Base-by-base conservation (phyloP, 2,329 filamentous ascomycete genomes). In the Alternaria novae-zelandiae region DNA sequence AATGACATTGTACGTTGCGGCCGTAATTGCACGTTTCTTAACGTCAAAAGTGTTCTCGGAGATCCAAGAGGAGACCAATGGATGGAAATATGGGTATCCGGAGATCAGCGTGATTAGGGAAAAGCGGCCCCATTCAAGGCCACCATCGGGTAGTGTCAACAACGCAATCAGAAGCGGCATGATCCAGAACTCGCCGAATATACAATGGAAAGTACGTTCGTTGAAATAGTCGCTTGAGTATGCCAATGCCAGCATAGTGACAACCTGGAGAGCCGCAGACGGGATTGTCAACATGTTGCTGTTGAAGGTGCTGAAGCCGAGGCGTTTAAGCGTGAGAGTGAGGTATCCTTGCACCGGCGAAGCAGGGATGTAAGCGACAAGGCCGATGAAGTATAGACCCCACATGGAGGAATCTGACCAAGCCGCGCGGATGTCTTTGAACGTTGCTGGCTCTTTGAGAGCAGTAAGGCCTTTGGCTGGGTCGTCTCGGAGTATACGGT, bases 1-100 rank as follows among this genome's bases (percentile, higher is more conserved):
- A 30, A 74, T 74, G 65, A 83, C 81, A 70, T 90, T 90, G 76
- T 90, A 90, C n/a, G 88, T 78, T 0, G 87, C 88, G 0, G 87
- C 86, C 0, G 87, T 87, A 2, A 91, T 87, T 2, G 89, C 87
- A 7, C 89, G 82, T 6, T 86, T 87, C 11, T 88, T 83, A 10
- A 91, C 87, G 1, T 85, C 83, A 65, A 89, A 88, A 3, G 87
- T 86, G 71, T 91, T 91, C 55, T 87, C 84, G 3, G 86, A 88
- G 2, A 85, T 88, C 77, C 88, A 86, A 0, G 84, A 87, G 0
- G 90, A 88, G 2, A 88, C 78, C 28, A 90, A 86, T 0, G 88
- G 86, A 70, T 90, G 84, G 51, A 82, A 78, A 57, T 82, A 83
- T 0, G 81, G 81, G 36, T 82, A 77, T 0, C 76, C 79, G 10